Evolutionary conservation across 129 eudicot species (phyloP), one percentile per base, ranked within the genome.

Genomic region (Glebionis coronaria): DNA sequence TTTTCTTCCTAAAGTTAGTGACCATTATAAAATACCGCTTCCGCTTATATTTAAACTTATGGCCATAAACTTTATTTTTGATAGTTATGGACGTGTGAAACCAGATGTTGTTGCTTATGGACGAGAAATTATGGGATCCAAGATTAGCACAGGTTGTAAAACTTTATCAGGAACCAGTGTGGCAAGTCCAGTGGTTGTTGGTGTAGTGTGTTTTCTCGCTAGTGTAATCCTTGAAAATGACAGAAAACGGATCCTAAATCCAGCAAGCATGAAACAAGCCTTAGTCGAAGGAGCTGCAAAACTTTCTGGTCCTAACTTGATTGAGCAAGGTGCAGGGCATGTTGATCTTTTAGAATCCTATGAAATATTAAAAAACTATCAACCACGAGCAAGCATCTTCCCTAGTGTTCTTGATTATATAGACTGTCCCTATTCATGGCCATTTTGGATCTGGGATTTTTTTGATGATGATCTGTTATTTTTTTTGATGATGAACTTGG

Each of bases 141-240:
- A 88, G 79, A 93, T 93, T 19, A 93, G 98, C 73, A 93, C 95
- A 50, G 98, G 98, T 56, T 93, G 98, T 81, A 93, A 82, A 82
- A 84, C 91, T 57, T 76, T 88, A 68, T 93, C 98, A 3, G 98
- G 98, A 20, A 93, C 98, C 23, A 93, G 98, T 56, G 98, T 93
- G 63, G 98, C 98, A 67, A 93, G 98, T 77, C 98, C 98, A 28
- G 98, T 93, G 46, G 98, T 93, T 79, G 98, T 96, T 79, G 98
- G 98, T 55, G 87, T 93, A 28, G 98, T 93, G 61, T 93, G 98
- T 79, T 83, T 93, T 9, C 96, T 93, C 38, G 91, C 86, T 18
- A 93, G 98, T 73, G 87, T 93, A 61, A 77, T 93, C 75, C 95
- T 95, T 62, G 90, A 86, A 78, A 75, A 52, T 70, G 81, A 78